Evolutionary conservation across 768 basidiomycete genomes (phyloP).

Genomic region (Pisolithus sp.): DNA sequence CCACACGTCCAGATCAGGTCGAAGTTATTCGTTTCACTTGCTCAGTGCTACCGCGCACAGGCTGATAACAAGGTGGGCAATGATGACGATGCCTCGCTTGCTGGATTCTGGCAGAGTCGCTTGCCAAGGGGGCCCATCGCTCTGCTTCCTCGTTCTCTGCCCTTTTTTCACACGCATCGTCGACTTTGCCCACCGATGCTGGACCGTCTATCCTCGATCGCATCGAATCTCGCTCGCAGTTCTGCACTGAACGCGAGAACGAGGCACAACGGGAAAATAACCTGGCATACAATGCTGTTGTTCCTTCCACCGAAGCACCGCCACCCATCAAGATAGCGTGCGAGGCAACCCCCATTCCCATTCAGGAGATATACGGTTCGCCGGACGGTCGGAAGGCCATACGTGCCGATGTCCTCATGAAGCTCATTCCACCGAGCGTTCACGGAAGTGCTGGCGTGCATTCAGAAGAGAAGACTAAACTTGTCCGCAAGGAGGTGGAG

Average conservation of each 20-base stretch:
- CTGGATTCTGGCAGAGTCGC: constrained; percentile 65
- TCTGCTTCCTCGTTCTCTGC: constrained; percentile 62
- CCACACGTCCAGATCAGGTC: constrained; percentile 65
- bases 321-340: constrained; percentile 75
- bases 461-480: constrained; percentile 97
- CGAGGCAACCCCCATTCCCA: constrained; percentile 80
- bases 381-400: constrained; percentile 93
- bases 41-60: constrained; percentile 81
- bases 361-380: constrained; percentile 88
- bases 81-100: constrained; percentile 86
- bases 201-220: constrained; percentile 74
- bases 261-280: constrained; percentile 90
- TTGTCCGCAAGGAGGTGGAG: constrained; percentile 85
- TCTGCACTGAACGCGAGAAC: constrained; percentile 67
- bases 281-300: constrained; percentile 90
- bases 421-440: constrained; percentile 85
- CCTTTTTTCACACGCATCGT: constrained; percentile 65
- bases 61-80: constrained; percentile 71
- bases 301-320: constrained; percentile 73
- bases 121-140: constrained; percentile 79
- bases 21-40: constrained; percentile 80
- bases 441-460: constrained; percentile 96
- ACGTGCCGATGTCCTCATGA: constrained; percentile 83
- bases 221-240: constrained; percentile 72
- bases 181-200: constrained; percentile 84